A percentile compares a stretch with the other conserved stretches of the same genome.
phyloP scores from a whole-genome alignment of 2,329 filamentous ascomycete genomes.

The Samsoniella hepiali region DNA sequence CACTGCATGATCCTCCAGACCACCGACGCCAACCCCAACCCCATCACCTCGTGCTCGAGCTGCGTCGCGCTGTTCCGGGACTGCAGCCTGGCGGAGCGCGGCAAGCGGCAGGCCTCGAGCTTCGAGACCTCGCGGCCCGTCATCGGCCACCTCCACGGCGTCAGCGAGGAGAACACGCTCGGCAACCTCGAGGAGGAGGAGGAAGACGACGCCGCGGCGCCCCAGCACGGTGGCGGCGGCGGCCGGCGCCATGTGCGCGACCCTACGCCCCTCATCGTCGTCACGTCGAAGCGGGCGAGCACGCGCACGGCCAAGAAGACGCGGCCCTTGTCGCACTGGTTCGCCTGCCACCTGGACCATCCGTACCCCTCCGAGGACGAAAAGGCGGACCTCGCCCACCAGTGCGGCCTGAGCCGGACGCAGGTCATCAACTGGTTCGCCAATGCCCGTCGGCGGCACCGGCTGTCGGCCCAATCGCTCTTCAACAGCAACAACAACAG shows the following conservation, averaged over 20 bases:
- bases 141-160: slow-evolving; percentile 47
- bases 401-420: slow-evolving; percentile 44
- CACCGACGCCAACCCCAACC: slow-evolving; percentile 46
- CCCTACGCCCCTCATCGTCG: slow-evolving; percentile 16
- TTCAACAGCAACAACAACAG: slow-evolving; percentile 24
- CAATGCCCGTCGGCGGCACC: slow-evolving; percentile 47
- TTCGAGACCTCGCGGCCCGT: slow-evolving; percentile 48
- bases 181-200: slow-evolving; percentile 4
- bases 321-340: slow-evolving; percentile 45
- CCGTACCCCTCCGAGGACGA: slow-evolving; percentile 49
- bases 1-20: slow-evolving; percentile 49
- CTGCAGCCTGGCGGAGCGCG: slow-evolving; percentile 44
- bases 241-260: background rate
- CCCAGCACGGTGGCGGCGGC: background rate
- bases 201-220: background rate
- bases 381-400: slow-evolving; percentile 36
- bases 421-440: slow-evolving; percentile 50
- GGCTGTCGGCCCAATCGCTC: slow-evolving; percentile 32
- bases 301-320: slow-evolving; percentile 45
- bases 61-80: slow-evolving; percentile 49
- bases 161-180: slow-evolving; percentile 37
- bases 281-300: slow-evolving; percentile 32
- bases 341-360: slow-evolving; percentile 41
- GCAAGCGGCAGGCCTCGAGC: slow-evolving; percentile 42
- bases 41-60: slow-evolving; percentile 45